Evolutionary conservation across 106 monocot genomes (phyloP).

Genomic region (Dendrobium officinale): DNA sequence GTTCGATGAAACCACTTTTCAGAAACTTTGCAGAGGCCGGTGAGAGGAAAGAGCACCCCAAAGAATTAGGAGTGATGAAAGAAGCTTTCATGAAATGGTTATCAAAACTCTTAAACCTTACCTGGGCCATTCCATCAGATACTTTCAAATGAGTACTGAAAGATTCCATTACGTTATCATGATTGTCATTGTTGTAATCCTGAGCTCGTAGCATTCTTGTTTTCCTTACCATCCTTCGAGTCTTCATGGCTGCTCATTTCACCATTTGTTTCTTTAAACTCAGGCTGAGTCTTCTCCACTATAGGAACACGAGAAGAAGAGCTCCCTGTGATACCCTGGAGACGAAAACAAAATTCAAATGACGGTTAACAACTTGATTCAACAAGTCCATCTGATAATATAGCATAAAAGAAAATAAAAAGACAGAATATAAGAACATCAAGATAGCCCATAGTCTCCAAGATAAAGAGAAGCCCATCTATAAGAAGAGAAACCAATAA

Average conservation of each 20-base stretch:
- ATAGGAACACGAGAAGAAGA: background rate
- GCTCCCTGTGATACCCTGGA: slow-evolving; percentile 6
- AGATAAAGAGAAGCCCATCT: too few species aligned
- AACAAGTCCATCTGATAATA: background rate
- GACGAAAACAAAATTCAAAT: background rate
- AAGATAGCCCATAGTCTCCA: background rate
- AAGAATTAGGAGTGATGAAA: background rate
- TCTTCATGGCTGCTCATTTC: background rate
- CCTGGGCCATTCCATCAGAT: background rate
- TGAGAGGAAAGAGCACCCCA: background rate
- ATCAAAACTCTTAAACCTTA: background rate
- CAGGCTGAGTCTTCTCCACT: background rate
- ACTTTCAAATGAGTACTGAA: background rate
- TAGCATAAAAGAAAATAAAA: background rate
- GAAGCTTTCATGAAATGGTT: background rate
- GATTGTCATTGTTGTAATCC: background rate
- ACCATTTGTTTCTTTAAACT: background rate
- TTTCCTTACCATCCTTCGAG: background rate
- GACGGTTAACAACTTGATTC: background rate
- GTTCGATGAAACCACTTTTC: background rate
- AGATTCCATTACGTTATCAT: background rate
- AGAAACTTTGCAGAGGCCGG: background rate
- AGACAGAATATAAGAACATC: background rate
- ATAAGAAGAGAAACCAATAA: too few species aligned
- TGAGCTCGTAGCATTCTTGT: background rate